A percentile compares a stretch with the other conserved stretches of the same genome.
These are phyloP conservation scores for Yarrowia sp. DNA, from an alignment of 805 yeast species.

Conservation along the genomic window DNA sequence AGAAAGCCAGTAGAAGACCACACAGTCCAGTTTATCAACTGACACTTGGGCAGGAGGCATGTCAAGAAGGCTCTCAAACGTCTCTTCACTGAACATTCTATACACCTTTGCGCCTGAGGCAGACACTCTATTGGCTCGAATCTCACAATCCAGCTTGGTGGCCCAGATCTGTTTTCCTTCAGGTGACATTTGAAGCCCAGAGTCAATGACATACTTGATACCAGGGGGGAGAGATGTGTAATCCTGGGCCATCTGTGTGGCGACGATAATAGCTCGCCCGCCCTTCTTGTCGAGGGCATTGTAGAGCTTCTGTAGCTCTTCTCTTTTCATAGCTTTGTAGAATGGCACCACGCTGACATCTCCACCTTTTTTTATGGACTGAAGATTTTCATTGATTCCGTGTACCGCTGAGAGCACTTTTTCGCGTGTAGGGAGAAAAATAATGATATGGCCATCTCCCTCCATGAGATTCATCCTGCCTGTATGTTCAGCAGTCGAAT, in stretches of 20 bases:
- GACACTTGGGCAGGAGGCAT: neutral
- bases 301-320: neutral
- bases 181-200: neutral
- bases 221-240: neutral
- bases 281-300: neutral
- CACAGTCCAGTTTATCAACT: neutral
- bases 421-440: neutral
- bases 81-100: neutral
- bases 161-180: neutral
- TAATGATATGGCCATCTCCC: neutral
- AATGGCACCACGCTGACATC: conserved; percentile 1
- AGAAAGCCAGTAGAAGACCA: neutral
- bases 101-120: neutral
- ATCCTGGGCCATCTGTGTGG: conserved; percentile 1
- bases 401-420: neutral
- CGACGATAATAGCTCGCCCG: neutral
- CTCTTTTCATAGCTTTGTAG: neutral
- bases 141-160: neutral
- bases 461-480: neutral
- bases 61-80: neutral
- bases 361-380: neutral
- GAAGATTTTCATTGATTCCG: neutral
- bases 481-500: neutral
- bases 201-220: neutral
- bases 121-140: neutral